These are phyloP conservation scores for Vanrija humicola DNA, from an alignment of 1,284 basidiomycete species.

Conservation along the genomic window DNA sequence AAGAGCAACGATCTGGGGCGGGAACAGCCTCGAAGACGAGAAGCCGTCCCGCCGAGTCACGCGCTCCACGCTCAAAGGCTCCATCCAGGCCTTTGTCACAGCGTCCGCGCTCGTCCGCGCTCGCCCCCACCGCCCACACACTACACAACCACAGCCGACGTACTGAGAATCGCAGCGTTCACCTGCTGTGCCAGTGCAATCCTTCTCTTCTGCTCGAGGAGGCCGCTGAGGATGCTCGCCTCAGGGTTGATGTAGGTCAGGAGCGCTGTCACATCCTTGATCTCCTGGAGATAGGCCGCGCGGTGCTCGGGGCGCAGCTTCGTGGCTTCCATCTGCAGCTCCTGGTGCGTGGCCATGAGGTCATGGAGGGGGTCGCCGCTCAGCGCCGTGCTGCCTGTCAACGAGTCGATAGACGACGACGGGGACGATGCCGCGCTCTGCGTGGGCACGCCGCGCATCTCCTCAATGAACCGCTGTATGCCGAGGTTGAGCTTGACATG, in stretches of 20 bases:
- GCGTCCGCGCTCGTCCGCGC: neutral
- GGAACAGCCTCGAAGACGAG: neutral
- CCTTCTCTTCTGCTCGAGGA: conserved; percentile 42
- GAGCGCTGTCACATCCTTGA: conserved; percentile 45
- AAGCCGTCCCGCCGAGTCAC: neutral
- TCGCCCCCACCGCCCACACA: neutral
- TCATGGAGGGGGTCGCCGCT: conserved; percentile 15
- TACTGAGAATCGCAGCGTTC: conserved; percentile 45
- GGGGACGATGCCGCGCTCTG: conserved; percentile 29
- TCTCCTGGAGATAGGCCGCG: conserved; percentile 42
- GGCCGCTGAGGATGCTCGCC: conserved; percentile 40
- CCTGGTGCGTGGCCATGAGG: conserved; percentile 32
- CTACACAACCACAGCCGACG: conserved; percentile 14
- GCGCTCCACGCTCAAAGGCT: neutral
- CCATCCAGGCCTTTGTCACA: neutral
- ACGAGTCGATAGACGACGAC: conserved; percentile 24
- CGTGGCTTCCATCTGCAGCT: conserved; percentile 35
- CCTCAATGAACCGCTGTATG: conserved; percentile 45
- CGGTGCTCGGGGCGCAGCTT: conserved; percentile 33
- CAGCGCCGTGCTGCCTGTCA: conserved; percentile 15
- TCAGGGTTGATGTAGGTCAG: conserved; percentile 48
- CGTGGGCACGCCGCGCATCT: conserved; percentile 19
- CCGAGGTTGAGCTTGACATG: conserved; percentile 45
- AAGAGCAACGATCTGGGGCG: too few species aligned
- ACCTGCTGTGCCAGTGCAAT: conserved; percentile 45